Base-by-base conservation (phyloP, 2,329 filamentous ascomycete genomes). In the Aspergillus candidus region DNA sequence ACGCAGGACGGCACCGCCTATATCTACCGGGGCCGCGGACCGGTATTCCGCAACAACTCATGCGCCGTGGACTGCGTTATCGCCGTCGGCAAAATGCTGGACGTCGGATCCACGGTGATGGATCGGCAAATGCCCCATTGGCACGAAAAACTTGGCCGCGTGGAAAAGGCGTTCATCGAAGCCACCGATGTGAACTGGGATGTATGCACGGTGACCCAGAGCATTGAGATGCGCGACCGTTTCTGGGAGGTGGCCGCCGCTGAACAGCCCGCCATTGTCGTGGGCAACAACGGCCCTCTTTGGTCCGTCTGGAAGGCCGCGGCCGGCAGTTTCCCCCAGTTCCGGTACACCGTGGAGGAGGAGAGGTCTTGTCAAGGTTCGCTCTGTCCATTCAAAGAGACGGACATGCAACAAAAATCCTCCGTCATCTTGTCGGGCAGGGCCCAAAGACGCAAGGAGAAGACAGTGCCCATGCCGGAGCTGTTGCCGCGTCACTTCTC, bases 61-160 rank as follows among this genome's bases (percentile, higher is more conserved):
- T 54, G 51, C 41, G 47, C 51, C 8, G 46, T 66, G 11, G 65
- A 69, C 38, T 59, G 56, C 36, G 46, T 55, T 5, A 63, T 69
- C 36, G 59, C 67, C n/a, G 51, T 57, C 3, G 66, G 61, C 1
- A 63, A 51, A 40, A 44, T 70, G n/a, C 54, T 65, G 6, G 57
- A 67, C 34, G 62, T 58, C 4, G 66, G 67, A 10, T 63, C 58
- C 10, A 68, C 66, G 1, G 51, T 51, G 6, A 48, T 57, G 5
- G 67, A 70, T 38, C 56, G 56, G 13, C 35, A 43, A 13, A 14
- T 38, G 6, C 15, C 43, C 6, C 41, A 42, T 3, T 56, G 56
- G 55, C 34, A 44, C 6, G 32, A 38, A 0, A 29, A 38, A 6
- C 51, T 61, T 7, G 53, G 40, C 11, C 29, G 42, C 2, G 22